Conservation (phyloP, 2,329 filamentous ascomycete species). For the Scytalidium lignicola region DNA sequence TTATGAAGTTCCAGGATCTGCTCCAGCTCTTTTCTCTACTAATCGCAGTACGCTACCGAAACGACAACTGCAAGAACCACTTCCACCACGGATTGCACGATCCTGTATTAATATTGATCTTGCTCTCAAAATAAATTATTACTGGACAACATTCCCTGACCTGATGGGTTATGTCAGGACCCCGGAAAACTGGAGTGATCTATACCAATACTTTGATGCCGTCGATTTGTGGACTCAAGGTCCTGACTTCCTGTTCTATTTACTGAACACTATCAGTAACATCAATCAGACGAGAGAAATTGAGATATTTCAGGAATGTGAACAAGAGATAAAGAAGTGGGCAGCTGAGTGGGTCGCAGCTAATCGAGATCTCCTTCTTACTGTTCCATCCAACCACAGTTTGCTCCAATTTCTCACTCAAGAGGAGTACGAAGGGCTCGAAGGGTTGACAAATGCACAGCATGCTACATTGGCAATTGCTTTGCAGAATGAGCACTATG, state of each 20-base stretch:
- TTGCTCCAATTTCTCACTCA: slow-evolving; percentile 6
- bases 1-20: slow-evolving; percentile 7
- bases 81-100: slow-evolving; percentile 6
- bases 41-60: slow-evolving; percentile 5
- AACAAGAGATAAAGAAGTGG: slow-evolving; percentile 11
- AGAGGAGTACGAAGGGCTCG: slow-evolving; percentile 1
- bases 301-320: background rate
- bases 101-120: slow-evolving; percentile 9
- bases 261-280: slow-evolving; percentile 20
- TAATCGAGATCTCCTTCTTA: slow-evolving; percentile 4
- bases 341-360: slow-evolving; percentile 12
- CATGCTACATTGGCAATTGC: background rate
- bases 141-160: slow-evolving; percentile 11
- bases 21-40: slow-evolving; percentile 18
- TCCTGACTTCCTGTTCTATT: slow-evolving; percentile 23
- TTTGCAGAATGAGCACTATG: background rate
- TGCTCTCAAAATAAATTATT: slow-evolving; percentile 6
- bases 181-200: slow-evolving; percentile 16
- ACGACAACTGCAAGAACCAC: slow-evolving; percentile 6
- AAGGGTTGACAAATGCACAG: background rate
- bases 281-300: slow-evolving; percentile 4
- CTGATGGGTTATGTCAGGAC: slow-evolving; percentile 6
- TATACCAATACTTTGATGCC: slow-evolving; percentile 28
- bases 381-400: background rate
- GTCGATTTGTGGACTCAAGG: slow-evolving; percentile 25